phyloP scores from a whole-genome alignment of 2,329 filamentous ascomycete genomes.

The Fusarium anthophilum region DNA sequence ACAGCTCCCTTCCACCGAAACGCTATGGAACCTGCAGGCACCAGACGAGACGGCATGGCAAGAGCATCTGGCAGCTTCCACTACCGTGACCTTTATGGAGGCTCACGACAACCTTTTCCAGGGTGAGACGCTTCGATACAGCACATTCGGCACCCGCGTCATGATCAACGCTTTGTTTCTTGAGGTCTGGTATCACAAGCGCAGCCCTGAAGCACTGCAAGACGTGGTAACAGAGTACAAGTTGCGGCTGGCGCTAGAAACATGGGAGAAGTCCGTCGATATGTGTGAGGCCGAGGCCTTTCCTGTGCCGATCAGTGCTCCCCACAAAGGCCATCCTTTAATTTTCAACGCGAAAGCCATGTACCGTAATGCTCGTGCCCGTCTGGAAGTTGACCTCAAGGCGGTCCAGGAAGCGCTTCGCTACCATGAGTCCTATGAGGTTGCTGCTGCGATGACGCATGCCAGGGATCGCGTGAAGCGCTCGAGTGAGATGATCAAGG shows the following conservation, averaged over 20 bases:
- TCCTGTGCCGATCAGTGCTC: constrained; percentile 88
- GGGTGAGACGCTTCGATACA: constrained; percentile 89
- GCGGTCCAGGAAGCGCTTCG: constrained; percentile 94
- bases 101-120: constrained; percentile 97
- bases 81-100: constrained; percentile 87
- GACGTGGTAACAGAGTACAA: constrained; percentile 99
- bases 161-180: constrained; percentile 99
- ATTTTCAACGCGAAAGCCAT: constrained; percentile 99
- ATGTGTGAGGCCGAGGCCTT: constrained; percentile 92
- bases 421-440: constrained; percentile 97
- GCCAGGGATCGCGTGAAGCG: constrained; percentile 94
- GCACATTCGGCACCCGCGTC: constrained; percentile 94
- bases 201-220: constrained; percentile 95
- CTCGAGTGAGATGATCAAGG: constrained; percentile 97
- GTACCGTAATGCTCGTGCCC: constrained; percentile 91
- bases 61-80: constrained; percentile 76
- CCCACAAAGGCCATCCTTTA: constrained; percentile 93
- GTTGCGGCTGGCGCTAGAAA: constrained; percentile 91
- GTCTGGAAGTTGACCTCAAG: constrained; percentile 95
- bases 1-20: constrained; percentile 91
- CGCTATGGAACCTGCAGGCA: constrained; percentile 88
- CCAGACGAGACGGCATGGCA: constrained; percentile 85
- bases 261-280: constrained; percentile 97
- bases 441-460: constrained; percentile 94
- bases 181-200: constrained; percentile 99